Evolutionary conservation across 306 rosid species (phyloP).

Genomic region (Cyclanthera cordifolia): DNA sequence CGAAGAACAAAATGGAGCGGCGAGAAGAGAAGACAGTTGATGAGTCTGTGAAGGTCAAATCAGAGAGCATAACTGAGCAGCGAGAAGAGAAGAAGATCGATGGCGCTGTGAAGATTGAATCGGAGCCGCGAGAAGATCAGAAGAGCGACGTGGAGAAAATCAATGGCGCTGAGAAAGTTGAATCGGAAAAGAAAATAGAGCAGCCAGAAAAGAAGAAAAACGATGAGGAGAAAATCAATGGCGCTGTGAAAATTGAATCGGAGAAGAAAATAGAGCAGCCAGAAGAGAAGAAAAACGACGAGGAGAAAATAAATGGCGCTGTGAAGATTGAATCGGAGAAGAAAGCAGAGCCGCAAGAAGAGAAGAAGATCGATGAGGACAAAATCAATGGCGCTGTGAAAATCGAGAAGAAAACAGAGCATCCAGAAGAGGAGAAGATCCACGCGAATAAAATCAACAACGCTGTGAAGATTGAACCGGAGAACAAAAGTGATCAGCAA

Average conservation of each 20-base stretch:
- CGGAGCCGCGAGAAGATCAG: not conserved
- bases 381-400: not conserved
- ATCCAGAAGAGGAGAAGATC: not conserved
- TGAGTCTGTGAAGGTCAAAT: no score
- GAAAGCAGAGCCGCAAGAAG: not conserved
- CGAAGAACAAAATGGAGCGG: not conserved
- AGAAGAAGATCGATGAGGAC: not conserved
- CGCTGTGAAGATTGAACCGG: not conserved
- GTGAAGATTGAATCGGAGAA: not conserved
- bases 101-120: not conserved
- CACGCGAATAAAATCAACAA: not conserved
- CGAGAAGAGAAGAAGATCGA: not conserved
- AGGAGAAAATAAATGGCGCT: not conserved
- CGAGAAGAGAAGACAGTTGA: not conserved
- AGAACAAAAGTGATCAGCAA: not conserved
- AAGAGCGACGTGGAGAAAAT: not conserved
- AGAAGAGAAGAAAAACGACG: not conserved
- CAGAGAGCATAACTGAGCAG: not conserved
- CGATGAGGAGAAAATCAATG: not conserved
- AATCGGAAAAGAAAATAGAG: not conserved
- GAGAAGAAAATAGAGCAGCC: not conserved
- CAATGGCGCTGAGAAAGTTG: not conserved
- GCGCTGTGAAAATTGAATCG: not conserved
- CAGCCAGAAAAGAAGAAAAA: not conserved
- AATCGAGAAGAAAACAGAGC: not conserved